Conservation (phyloP, 1,139 yeast species). For the Geotrichum candidum region DNA sequence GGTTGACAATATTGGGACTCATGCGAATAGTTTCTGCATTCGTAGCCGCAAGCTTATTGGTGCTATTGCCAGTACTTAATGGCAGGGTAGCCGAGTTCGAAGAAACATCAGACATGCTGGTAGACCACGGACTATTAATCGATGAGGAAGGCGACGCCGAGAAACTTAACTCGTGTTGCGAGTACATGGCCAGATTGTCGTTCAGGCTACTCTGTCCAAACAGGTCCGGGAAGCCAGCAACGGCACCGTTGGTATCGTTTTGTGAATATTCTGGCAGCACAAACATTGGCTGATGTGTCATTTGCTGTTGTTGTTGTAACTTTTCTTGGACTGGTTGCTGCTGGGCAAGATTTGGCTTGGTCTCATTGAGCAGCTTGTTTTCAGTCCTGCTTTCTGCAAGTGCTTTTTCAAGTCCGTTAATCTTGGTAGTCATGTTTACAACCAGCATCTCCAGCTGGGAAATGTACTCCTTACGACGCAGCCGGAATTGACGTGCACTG, state of each 20-base stretch:
- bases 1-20: conserved; percentile 19
- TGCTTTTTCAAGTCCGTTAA: conserved; percentile 14
- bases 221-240: neutral
- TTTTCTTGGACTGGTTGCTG: neutral
- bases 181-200: neutral
- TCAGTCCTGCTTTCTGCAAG: neutral
- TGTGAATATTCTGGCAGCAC: conserved; percentile 10
- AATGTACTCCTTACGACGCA: conserved; percentile 33
- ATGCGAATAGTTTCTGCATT: conserved; percentile 14
- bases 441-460: conserved; percentile 30
- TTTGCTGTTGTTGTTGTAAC: neutral
- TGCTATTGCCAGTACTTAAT: neutral
- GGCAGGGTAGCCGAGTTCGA: neutral
- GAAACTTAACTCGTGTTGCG: neutral
- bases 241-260: neutral
- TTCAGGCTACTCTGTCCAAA: neutral
- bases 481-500: conserved; percentile 33
- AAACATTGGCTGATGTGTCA: neutral
- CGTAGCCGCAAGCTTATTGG: neutral
- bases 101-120: neutral
- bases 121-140: conserved; percentile 3
- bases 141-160: neutral
- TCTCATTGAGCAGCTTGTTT: neutral
- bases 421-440: conserved; percentile 25
- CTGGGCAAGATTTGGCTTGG: neutral